Evolutionary conservation across 1,284 basidiomycete genomes (phyloP).

Genomic region (Sphagnurus paluster): DNA sequence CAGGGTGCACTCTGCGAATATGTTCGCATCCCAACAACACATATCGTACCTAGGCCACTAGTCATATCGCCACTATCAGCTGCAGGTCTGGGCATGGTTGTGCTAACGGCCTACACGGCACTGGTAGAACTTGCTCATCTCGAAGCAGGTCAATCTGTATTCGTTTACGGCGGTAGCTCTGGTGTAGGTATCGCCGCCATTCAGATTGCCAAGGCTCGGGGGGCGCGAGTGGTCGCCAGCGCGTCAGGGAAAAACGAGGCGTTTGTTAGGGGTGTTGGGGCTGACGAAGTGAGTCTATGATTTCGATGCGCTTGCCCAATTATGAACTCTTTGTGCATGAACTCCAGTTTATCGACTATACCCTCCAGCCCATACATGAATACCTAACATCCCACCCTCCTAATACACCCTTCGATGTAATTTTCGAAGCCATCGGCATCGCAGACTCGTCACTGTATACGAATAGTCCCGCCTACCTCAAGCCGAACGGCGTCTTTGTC

Average conservation of each 20-base stretch:
- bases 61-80: slow-evolving; percentile 51
- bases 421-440: slow-evolving; percentile 41
- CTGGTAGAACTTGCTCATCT: slow-evolving; percentile 41
- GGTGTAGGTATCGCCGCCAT: slow-evolving; percentile 62
- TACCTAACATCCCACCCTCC: slow-evolving; percentile 37
- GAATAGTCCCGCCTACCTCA: slow-evolving; percentile 41
- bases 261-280: slow-evolving; percentile 35
- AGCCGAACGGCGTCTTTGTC: slow-evolving; percentile 45
- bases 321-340: background rate
- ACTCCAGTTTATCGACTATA: slow-evolving; percentile 62
- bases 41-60: slow-evolving; percentile 43
- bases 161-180: slow-evolving; percentile 66
- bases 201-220: slow-evolving; percentile 59
- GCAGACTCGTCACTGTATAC: slow-evolving; percentile 37
- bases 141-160: slow-evolving; percentile 47
- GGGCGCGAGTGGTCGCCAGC: slow-evolving; percentile 52
- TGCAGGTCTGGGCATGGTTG: slow-evolving; percentile 54
- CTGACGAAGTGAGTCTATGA: slow-evolving; percentile 35
- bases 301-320: slow-evolving; percentile 16
- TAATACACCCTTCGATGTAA: slow-evolving; percentile 38
- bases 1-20: slow-evolving; percentile 61
- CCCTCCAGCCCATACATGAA: slow-evolving; percentile 40
- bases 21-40: slow-evolving; percentile 37
- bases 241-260: slow-evolving; percentile 51
- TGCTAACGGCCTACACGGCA: slow-evolving; percentile 54